Evolutionary conservation across 306 rosid genomes (phyloP).

Genomic region (Ochetophila trinervis): DNA sequence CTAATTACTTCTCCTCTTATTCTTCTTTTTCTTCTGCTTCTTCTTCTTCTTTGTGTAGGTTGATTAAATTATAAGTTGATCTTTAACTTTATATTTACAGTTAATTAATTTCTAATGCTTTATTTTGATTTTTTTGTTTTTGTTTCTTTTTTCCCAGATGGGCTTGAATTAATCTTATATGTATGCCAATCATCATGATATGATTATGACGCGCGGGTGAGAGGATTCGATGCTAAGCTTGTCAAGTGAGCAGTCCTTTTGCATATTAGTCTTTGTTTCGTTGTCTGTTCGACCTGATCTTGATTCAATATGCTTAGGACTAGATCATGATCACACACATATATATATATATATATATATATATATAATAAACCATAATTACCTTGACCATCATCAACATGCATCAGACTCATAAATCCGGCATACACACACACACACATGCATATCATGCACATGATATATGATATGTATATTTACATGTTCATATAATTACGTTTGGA

Average conservation of each 20-base stretch:
- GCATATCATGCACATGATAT: too few species aligned
- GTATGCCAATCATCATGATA: not conserved
- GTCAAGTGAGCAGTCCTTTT: conserved; percentile 31
- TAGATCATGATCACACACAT: too few species aligned
- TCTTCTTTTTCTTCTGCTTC: not conserved
- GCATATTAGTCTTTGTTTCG: conserved; percentile 31
- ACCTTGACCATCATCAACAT: too few species aligned
- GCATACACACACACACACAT: too few species aligned
- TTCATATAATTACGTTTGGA: too few species aligned
- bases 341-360: not conserved
- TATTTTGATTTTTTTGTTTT: too few species aligned
- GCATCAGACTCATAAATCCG: too few species aligned
- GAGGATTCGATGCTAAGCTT: conserved; percentile 31
- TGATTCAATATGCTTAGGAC: not conserved
- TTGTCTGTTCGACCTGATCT: conserved; percentile 45
- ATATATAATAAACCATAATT: not conserved
- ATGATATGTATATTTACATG: too few species aligned
- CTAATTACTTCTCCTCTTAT: not conserved
- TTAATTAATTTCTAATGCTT: too few species aligned
- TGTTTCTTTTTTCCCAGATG: not conserved
- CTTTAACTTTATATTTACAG: too few species aligned
- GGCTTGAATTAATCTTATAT: not conserved
- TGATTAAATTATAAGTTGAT: too few species aligned
- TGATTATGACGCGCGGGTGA: conserved; percentile 23
- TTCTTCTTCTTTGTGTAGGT: not conserved